A percentile compares a stretch with the other conserved stretches of the same genome.
These are phyloP conservation scores for Westerdykella sp. DNA, from an alignment of 2,329 filamentous ascomycete species.

Conservation along the genomic window DNA sequence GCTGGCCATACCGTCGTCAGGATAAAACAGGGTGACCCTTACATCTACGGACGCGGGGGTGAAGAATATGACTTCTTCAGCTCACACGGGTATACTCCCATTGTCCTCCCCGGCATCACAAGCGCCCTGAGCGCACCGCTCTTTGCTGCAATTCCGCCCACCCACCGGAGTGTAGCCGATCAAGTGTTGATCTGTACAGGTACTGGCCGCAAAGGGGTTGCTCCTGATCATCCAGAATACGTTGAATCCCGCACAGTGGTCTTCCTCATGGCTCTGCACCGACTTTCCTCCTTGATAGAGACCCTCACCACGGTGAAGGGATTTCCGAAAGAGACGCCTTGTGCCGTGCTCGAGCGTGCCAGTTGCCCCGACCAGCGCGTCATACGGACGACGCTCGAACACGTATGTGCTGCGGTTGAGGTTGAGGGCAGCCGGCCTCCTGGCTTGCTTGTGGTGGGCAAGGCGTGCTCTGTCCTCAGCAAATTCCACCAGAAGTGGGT, in stretches of 20 bases:
- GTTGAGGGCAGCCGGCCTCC: constrained; percentile 84
- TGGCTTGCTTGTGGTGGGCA: constrained; percentile 77
- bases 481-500: constrained; percentile 62
- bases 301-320: constrained; percentile 49
- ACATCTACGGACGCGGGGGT: constrained; percentile 89
- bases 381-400: constrained; percentile 75
- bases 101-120: constrained; percentile 84
- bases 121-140: constrained; percentile 80
- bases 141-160: constrained; percentile 81
- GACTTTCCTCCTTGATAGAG: constrained; percentile 65
- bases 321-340: constrained; percentile 76
- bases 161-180: constrained; percentile 83
- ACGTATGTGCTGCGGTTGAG: constrained; percentile 77
- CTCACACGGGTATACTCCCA: constrained; percentile 59
- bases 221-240: constrained; percentile 75
- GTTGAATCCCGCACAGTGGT: constrained; percentile 74
- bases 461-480: constrained; percentile 73
- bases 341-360: constrained; percentile 87
- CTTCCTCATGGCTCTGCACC: constrained; percentile 91
- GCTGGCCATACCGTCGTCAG: constrained; percentile 75
- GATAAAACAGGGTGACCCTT: constrained; percentile 94
- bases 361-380: constrained; percentile 92
- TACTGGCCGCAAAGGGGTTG: constrained; percentile 81
- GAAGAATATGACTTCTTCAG: constrained; percentile 88
- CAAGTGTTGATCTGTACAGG: constrained; percentile 96